phyloP scores from a whole-genome alignment of 441 rosid species.

The Viola pubescens region DNA sequence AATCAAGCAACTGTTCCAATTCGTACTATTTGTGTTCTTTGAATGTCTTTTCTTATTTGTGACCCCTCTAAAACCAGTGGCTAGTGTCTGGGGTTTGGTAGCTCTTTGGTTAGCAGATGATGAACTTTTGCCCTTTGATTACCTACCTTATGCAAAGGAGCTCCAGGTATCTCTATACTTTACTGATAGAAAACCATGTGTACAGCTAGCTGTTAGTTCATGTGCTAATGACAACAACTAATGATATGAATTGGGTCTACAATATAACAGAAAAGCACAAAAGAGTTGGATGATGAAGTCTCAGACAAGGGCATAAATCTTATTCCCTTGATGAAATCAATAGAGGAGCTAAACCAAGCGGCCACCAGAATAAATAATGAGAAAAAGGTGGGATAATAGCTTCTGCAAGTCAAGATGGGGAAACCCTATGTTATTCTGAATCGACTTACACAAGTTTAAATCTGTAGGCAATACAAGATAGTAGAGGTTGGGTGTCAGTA shows the following conservation, averaged over 20 bases:
- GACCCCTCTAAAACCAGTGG: conserved; percentile 24
- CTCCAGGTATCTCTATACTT: conserved; percentile 42
- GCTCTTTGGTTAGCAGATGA: conserved; percentile 81
- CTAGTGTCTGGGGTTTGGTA: conserved; percentile 67
- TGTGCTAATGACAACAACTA: conserved; percentile 11
- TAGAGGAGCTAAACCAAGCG: conserved; percentile 44
- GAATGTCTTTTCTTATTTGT: background rate
- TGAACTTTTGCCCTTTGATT: conserved; percentile 65
- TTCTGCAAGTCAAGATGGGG: background rate
- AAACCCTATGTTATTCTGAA: no score
- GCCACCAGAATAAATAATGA: conserved; percentile 41
- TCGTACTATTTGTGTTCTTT: background rate
- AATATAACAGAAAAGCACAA: conserved; percentile 35
- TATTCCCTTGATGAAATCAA: conserved; percentile 49
- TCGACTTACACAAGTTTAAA: no score
- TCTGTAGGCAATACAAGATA: conserved; percentile 42
- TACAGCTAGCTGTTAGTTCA: no score
- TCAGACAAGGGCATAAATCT: conserved; percentile 35
- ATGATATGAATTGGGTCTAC: conserved; percentile 8
- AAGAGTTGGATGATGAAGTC: conserved; percentile 43
- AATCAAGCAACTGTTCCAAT: background rate
- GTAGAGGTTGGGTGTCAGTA: conserved; percentile 31
- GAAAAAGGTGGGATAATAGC: conserved; percentile 38
- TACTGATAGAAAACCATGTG: no score
- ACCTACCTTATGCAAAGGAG: conserved; percentile 55